Base-by-base conservation (phyloP, 1,284 basidiomycete species). In the Naganishia liquefaciens region DNA sequence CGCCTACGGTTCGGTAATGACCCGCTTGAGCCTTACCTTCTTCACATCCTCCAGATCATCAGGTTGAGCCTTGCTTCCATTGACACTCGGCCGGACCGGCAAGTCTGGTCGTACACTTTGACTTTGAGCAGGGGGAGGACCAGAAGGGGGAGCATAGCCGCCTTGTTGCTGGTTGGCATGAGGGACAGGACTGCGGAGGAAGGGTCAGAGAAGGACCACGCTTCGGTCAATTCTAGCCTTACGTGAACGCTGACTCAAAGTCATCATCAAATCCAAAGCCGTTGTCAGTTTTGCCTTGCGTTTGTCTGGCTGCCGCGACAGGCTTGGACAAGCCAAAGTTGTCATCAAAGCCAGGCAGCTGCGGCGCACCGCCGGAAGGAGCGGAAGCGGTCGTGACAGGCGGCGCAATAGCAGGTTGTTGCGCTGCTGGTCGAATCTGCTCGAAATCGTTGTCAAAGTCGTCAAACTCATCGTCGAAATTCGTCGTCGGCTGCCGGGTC, bases 1-100 rank as follows among this genome's bases (percentile, higher is more conserved):
- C 52, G 23, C 52, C 11, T n/a, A 5, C 17, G 15, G 9, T 44
- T 40, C 33, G 33, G 33, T 13, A 15, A 44, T 23, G 23, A 15
- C 44, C n/a, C 7, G 25, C 39, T 9, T 37, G 68, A 54, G 54
- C 69, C 75, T 68, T 50, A 77, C 77, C 70, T 74, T 76, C 67
- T 79, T 79, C 7, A 79, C 78, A 63, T 79, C 76, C 57, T 78
- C 75, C n/a, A 79, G 70, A 64, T 79, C 78, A 62, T 79, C 78
- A 0, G 70, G 63, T 68, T 79, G 78, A 0, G 78, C 72, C 50
- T 50, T 66, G 49, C 23, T 33, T 57, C 53, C 23, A 66, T 62
- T 42, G 55, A 69, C 73, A 19, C 72, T 70, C 43, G 69, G 67
- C 46, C 75, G 68, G n/a, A 71, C 62, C 19, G 77, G 77, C 47